phyloP scores from a whole-genome alignment of 371 early-diverging fungal genomes.

The Circinella umbellata region DNA sequence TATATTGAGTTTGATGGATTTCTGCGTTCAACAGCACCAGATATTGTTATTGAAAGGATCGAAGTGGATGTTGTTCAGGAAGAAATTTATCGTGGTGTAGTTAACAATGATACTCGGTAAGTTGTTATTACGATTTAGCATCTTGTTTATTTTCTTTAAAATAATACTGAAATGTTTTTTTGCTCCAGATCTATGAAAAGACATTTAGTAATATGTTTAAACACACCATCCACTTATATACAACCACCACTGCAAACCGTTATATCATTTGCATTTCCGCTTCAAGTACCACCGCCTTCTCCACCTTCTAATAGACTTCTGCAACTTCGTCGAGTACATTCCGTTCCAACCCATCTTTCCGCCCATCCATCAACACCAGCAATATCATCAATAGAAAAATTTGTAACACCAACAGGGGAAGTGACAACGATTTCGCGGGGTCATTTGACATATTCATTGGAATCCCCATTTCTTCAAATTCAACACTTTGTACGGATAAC shows the following conservation, averaged over 20 bases:
- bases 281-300: background rate
- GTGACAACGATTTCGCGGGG: background rate
- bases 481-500: constrained; percentile 32
- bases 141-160: background rate
- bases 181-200: constrained; percentile 17
- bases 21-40: too few species aligned
- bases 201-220: constrained; percentile 21
- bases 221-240: constrained; percentile 32
- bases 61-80: constrained; percentile 39
- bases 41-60: constrained; percentile 19
- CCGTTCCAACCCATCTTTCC: constrained; percentile 1
- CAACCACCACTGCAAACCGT: constrained; percentile 33
- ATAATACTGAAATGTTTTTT: background rate
- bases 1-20: constrained; percentile 12
- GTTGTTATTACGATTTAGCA: background rate
- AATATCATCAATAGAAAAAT: background rate
- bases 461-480: constrained; percentile 36
- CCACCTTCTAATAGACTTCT: background rate
- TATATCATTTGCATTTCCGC: constrained; percentile 37
- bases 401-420: background rate
- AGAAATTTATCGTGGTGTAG: constrained; percentile 25
- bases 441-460: constrained; percentile 30
- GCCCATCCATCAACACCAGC: background rate
- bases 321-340: constrained; percentile 5
- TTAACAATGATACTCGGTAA: background rate